phyloP scores from a whole-genome alignment of 805 yeast genomes.

The Saccharomycopsis sp. region DNA sequence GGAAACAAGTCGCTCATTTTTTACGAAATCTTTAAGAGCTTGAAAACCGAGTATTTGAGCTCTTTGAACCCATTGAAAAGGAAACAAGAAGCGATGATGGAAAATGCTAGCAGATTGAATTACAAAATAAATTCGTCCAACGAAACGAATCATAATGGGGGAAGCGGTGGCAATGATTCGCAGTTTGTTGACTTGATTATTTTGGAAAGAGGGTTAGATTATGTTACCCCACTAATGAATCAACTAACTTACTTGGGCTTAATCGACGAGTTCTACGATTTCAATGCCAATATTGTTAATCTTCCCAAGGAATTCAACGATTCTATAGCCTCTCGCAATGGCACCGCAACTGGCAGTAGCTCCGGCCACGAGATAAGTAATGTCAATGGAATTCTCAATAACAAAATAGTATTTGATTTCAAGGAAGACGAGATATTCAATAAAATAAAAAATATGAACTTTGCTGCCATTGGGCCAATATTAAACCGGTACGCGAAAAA shows the following conservation, averaged over 20 bases:
- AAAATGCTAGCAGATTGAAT: slow-evolving; percentile 8
- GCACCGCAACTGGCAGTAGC: slow-evolving; percentile 19
- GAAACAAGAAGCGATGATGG: slow-evolving; percentile 22
- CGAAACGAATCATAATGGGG: slow-evolving; percentile 21
- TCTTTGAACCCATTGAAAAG: slow-evolving; percentile 33
- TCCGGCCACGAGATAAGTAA: slow-evolving; percentile 26
- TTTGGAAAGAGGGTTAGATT: slow-evolving; percentile 72
- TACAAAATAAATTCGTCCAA: slow-evolving; percentile 2
- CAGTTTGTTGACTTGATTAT: slow-evolving; percentile 63
- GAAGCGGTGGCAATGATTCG: slow-evolving; percentile 35
- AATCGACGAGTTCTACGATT: slow-evolving; percentile 61
- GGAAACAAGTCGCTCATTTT: slow-evolving; percentile 52
- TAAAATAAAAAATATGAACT: slow-evolving; percentile 57
- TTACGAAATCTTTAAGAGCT: slow-evolving; percentile 34
- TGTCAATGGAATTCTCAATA: not conserved
- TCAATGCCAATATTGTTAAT: slow-evolving; percentile 35
- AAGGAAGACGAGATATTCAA: slow-evolving; percentile 42
- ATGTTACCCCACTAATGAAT: slow-evolving; percentile 59
- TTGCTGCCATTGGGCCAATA: slow-evolving; percentile 69
- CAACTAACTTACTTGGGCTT: slow-evolving; percentile 82
- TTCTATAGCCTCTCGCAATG: slow-evolving; percentile 3
- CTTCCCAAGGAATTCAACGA: slow-evolving; percentile 22
- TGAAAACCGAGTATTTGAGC: slow-evolving; percentile 27
- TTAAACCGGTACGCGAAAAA: slow-evolving; percentile 65
- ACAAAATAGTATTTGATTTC: slow-evolving; percentile 10